Base-by-base conservation (phyloP, 495 filamentous ascomycete genomes). In the Staphylotrichum longicolle region DNA sequence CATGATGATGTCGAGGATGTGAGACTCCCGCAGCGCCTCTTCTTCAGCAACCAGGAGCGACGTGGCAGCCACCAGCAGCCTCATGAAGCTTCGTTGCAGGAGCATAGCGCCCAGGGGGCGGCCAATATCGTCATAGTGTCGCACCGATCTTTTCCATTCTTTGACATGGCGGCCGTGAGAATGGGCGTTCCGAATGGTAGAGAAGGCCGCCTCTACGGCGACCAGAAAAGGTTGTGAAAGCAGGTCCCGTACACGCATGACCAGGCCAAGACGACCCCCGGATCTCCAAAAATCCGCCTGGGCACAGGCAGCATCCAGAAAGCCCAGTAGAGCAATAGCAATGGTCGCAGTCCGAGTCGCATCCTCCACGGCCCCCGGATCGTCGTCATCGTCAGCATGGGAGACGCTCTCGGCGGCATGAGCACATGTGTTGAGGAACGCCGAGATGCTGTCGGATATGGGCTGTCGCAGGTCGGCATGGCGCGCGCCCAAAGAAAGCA, bases 101-200 rank as follows among this genome's bases (percentile, higher is more conserved):
- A 97, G 77, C 89, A 96, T 93, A n/a, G 91, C 91, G 5, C 94
- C 92, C 37, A 98, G 73, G 3, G 94, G 93, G 14, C 89, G 85
- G 11, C 88, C 89, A 58, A 83, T 79, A 8, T 83, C 82, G 33
- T 91, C 85, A 72, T 98, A 98, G 49, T 90, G 87, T n/a, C 86
- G 86, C 15, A 87, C 77, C 73, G 87, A 92, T 62, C 84, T 83
- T 70, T 86, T 93, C 94, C 94, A 98, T 54, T 92, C 86, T 61
- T 78, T 83, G 15, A 80, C 68, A 53, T 77, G 64, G 34, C 77
- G 78, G 52, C 85, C 80, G 12, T 76, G 73, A 32, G 73, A 69
- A 45, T 89, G 77, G 0, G 77, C 75, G 64, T 81, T 82, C 9
- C 94, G 88, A 56, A 98, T 87, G 3, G 88, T 89, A 34, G 92